Evolutionary conservation across 108 stramenopile genomes (phyloP), one percentile per base, ranked within the genome.

Genomic region (Stephanodiscus triporus): DNA sequence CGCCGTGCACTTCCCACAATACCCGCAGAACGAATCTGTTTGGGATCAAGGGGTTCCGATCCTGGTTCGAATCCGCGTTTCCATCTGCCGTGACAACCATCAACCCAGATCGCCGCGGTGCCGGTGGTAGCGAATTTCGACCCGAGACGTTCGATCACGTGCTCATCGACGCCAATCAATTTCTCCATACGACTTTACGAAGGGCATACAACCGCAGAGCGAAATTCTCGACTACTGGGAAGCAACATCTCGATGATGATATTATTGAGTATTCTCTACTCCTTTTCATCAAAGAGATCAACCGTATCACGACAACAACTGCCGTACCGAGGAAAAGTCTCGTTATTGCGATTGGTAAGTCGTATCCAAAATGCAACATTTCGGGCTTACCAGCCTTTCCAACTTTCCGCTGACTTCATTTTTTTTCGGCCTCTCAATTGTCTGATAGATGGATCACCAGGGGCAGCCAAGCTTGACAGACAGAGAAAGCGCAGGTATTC

Each of bases 151-250:
- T 89, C 72, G 92, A 96, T 84, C 95, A 96, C 59, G 92, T 96
- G 0, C 74, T 96, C 45, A 79, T 96, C 0, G 95, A 96, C 70
- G 85, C 89, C 66, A 96, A 96, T 81, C 95, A 96, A 55, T 76
- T 92, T n/a, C 54, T 96, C 14, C 95, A 96, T 58, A 66, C 84
- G 16, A 61, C 77, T 2, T 10, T 92, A 34, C 76, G 93, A 11
- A 73, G 65, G 86, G 37, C 61, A 45, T 53, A 51, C 71, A 68
- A 72, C 65, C 34, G 82, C 73, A 62, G 66, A 43, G 38, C 51
- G 43, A 79, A 63, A 37, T 58, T 55, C 14, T 51, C 72, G 8
- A 29, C 17, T 16, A 66, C n/a, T 20, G 45, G 13, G 29, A 68
- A 7, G 36, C 34, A 70, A 29, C 17, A 68, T 16, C 75, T 76